These are phyloP conservation scores for Candida ortonii DNA, from an alignment of 805 yeast genomes.

Conservation along the genomic window DNA sequence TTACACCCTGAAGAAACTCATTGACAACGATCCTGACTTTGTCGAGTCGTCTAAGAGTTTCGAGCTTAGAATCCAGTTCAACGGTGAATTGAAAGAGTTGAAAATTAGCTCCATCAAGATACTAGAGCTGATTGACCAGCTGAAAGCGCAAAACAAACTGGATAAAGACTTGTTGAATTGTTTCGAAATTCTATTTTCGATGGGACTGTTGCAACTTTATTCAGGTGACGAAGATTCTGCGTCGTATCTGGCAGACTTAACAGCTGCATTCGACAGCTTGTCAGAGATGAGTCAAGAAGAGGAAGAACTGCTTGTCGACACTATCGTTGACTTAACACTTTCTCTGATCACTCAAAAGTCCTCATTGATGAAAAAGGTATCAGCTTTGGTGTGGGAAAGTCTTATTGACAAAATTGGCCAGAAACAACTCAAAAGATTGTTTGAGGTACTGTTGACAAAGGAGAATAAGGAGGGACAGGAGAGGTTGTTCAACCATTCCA, in stretches of 20 bases:
- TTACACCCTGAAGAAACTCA: slow-evolving; percentile 38
- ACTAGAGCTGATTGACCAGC: slow-evolving; percentile 42
- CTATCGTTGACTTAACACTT: slow-evolving; percentile 50
- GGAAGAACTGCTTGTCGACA: slow-evolving; percentile 35
- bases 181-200: slow-evolving; percentile 74
- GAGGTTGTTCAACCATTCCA: slow-evolving; percentile 65
- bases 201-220: slow-evolving; percentile 73
- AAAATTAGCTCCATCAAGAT: slow-evolving; percentile 48
- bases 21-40: slow-evolving; percentile 12
- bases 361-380: slow-evolving; percentile 53
- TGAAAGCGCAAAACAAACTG: slow-evolving; percentile 29
- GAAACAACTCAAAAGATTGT: slow-evolving; percentile 46
- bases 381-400: slow-evolving; percentile 47
- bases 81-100: slow-evolving; percentile 52
- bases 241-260: slow-evolving; percentile 68
- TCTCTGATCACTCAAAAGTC: slow-evolving; percentile 57
- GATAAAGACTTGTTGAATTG: slow-evolving; percentile 37
- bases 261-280: slow-evolving; percentile 51
- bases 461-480: slow-evolving; percentile 83
- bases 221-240: slow-evolving; percentile 77
- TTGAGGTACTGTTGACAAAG: slow-evolving; percentile 56
- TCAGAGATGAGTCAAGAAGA: slow-evolving; percentile 37
- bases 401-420: slow-evolving; percentile 45
- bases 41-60: slow-evolving; percentile 17
- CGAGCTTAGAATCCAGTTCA: slow-evolving; percentile 40